Base-by-base conservation (phyloP, 1,284 basidiomycete species). In the Tranzscheliella williamsii region DNA sequence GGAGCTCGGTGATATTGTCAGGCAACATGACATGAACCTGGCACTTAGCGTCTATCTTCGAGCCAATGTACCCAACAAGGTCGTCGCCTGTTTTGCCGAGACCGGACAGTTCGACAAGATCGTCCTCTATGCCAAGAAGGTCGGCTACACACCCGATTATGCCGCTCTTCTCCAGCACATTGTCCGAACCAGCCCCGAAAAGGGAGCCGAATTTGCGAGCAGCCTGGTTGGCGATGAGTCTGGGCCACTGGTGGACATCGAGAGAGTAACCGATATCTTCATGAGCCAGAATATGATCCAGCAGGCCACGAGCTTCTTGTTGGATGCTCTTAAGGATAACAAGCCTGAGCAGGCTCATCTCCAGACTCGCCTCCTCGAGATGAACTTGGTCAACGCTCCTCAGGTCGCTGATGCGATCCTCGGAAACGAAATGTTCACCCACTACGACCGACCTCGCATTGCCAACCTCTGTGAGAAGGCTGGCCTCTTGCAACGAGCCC, bases 231-330 rank as follows among this genome's bases (percentile, higher is more conserved):
- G 95, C 76, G 93, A 98, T 68, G 93, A 97, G 79, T 81, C 80
- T 36, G 95, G 95, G 17, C 88, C 95, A 24, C 81, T 97, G 56
- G 90, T 98, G 38, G 94, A 99, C 75, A 82, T 98, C 55, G 94
- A 98, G 80, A 67, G 73, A 21, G 75, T 77, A 33, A 71, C 72
- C 52, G 95, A 99, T 77, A 95, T 98, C 75, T 98, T 98, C 83
- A 95, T 96, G 91, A 88, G 88, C 3, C 94, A 97, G 79, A 98
- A 97, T 82, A 92, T 98, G 91, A 93, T 98, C 57, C 95, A 98
- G 80, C 95, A 94, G 38, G 95, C 95, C 15, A 99, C 95, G 0
- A 94, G 91, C 3, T 98, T 99, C 87, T 82, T 98, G 38, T 82
- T 99, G 48, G 95, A 98, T 78, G 95, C 93, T n/a, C 84, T 99